A percentile compares a stretch with the other conserved stretches of the same genome.
phyloP scores from a whole-genome alignment of 495 filamentous ascomycete species.

The Aspergillus biplanus region DNA sequence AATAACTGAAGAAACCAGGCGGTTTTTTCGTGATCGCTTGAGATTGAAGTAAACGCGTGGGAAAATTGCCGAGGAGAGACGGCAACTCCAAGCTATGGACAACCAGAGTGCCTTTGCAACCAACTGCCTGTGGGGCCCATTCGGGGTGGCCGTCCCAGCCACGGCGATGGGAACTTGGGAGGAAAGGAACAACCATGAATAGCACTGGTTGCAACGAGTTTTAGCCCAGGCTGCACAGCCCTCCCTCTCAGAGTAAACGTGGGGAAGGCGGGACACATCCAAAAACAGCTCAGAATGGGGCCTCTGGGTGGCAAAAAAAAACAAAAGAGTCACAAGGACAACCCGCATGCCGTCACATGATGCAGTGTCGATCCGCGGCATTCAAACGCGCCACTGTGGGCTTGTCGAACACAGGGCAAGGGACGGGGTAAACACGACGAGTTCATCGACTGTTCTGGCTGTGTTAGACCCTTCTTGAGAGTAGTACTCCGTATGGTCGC shows the following conservation, averaged over 20 bases:
- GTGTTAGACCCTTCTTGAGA: too few relatives aligned
- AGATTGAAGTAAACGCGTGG: neutral
- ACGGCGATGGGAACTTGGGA: too few relatives aligned
- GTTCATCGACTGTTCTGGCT: too few relatives aligned
- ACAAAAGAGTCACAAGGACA: constrained; percentile 29
- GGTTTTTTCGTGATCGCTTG: neutral
- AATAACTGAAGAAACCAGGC: constrained; percentile 1
- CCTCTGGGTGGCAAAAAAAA: constrained; percentile 21
- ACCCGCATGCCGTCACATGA: constrained; percentile 30
- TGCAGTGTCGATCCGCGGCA: constrained; percentile 26
- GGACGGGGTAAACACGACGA: neutral
- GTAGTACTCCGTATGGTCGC: too few relatives aligned
- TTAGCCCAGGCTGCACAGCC: too few relatives aligned
- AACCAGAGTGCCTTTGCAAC: too few relatives aligned
- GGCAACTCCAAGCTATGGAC: neutral
- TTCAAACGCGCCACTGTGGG: constrained; percentile 6
- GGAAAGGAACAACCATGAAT: too few relatives aligned
- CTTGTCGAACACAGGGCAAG: neutral
- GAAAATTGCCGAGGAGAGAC: constrained; percentile 24
- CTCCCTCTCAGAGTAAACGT: neutral
- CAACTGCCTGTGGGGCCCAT: too few relatives aligned
- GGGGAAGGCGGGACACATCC: too few relatives aligned
- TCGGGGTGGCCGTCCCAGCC: too few relatives aligned
- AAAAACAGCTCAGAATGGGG: too few relatives aligned
- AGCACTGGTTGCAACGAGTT: too few relatives aligned